phyloP scores from a whole-genome alignment of 129 eudicot genomes.

The Flaveria linearis region DNA sequence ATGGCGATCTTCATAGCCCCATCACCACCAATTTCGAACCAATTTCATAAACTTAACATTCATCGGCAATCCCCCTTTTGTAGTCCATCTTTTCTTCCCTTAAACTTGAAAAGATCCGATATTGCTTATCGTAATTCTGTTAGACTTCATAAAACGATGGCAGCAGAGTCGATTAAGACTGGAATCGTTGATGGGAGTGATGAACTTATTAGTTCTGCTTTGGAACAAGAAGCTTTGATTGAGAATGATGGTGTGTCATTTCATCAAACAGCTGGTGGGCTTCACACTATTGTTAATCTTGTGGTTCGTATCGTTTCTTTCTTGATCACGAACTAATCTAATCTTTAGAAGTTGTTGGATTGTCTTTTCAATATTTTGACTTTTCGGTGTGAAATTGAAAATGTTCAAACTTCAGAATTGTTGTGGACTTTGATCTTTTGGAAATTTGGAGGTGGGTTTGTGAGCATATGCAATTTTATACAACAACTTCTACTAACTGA shows the following conservation, averaged over 20 bases:
- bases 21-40: constrained; percentile 11
- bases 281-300: constrained; percentile 48
- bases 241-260: constrained; percentile 27
- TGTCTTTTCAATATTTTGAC: not conserved
- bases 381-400: not conserved
- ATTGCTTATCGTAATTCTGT: not conserved
- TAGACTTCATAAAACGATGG: constrained; percentile 10
- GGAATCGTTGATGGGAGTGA: constrained; percentile 21
- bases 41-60: not conserved
- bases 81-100: not conserved
- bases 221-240: constrained; percentile 50
- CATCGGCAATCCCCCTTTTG: constrained; percentile 12
- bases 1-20: constrained; percentile 1
- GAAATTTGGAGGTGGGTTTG: too few relatives aligned
- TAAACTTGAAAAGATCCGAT: constrained; percentile 16
- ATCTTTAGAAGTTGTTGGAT: not conserved
- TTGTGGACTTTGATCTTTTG: too few relatives aligned
- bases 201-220: constrained; percentile 30
- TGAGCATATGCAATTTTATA: too few relatives aligned
- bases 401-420: too few relatives aligned
- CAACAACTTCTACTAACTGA: too few relatives aligned
- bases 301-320: constrained; percentile 44
- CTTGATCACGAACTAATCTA: too few relatives aligned
- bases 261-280: constrained; percentile 35
- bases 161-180: constrained; percentile 20